Percentiles rank a stretch among this genome's conserved stretches.
phyloP scores from a whole-genome alignment of 441 rosid genomes.

The Caryocar brasiliense region DNA sequence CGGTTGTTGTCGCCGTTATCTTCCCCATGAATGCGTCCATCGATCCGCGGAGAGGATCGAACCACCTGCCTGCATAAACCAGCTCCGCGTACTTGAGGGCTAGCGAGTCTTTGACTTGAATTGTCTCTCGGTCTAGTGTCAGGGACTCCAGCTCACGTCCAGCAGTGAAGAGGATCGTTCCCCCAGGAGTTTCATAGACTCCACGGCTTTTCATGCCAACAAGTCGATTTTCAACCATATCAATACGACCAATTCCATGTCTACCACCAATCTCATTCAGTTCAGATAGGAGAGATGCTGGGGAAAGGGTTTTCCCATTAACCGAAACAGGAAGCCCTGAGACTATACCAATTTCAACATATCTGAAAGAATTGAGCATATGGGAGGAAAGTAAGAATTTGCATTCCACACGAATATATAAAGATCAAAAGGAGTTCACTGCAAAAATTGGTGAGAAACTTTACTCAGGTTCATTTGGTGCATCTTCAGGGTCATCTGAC shows the following conservation, averaged over 20 bases:
- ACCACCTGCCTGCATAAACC: constrained; percentile 95
- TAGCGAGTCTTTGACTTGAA: constrained; percentile 67
- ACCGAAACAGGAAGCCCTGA: constrained; percentile 74
- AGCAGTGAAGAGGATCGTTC: constrained; percentile 70
- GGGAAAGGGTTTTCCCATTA: constrained; percentile 61
- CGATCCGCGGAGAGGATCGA: constrained; percentile 72
- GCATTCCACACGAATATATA: background rate
- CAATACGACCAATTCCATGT: constrained; percentile 79
- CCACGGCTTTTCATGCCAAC: constrained; percentile 98
- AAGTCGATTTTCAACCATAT: constrained; percentile 91
- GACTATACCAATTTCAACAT: constrained; percentile 57
- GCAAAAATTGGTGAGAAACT: no score
- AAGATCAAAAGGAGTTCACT: no score
- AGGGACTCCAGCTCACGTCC: constrained; percentile 70
- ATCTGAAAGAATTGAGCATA: constrained; percentile 32
- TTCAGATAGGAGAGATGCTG: constrained; percentile 65
- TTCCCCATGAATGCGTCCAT: constrained; percentile 86
- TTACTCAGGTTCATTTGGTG: constrained; percentile 74
- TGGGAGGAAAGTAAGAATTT: background rate
- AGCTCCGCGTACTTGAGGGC: constrained; percentile 85
- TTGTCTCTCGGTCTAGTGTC: constrained; percentile 73
- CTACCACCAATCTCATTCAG: constrained; percentile 74
- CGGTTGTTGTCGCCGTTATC: constrained; percentile 58
- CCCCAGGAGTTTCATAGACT: constrained; percentile 94
- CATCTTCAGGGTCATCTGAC: constrained; percentile 76